Evolutionary conservation across 805 yeast genomes (phyloP), one percentile per base, ranked within the genome.

Genomic region (Lachancea sp.): DNA sequence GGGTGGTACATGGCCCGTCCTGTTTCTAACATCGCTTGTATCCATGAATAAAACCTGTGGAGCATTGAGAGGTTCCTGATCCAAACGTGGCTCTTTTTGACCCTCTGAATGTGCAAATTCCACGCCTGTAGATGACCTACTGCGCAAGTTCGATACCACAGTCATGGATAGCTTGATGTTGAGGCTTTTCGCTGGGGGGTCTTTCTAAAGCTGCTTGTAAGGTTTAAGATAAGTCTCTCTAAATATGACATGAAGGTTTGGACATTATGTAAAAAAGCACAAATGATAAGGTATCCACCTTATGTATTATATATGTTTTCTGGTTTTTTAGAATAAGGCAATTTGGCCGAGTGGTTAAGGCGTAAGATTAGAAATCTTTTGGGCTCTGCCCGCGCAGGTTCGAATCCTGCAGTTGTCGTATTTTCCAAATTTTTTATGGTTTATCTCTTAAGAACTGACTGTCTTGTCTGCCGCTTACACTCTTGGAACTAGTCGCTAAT

Each of bases 381-480:
- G 75, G 75, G 74, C 69, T 64, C 68, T 70, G 67, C 74, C 74
- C 74, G 75, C 75, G 71, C 74, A 70, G 75, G 74, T 75, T 76
- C 82, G 78, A 76, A 62, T 75, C 82, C 80, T 76, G 82, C 78
- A 72, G 80, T 71, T 75, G 80, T 75, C 80, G 80, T 49, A 58
- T 61, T 63, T 35, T 34, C 28, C 21, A 17, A 7, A 15, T 11
- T 30, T 29, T 24, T 21, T 16, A 9, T 13, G 8, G 15, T 5
- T 13, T 33, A n/a, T 5, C 17, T 20, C 11, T 11, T 25, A 17
- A 18, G 25, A 15, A 26, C 30, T 23, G 25, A 23, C 11, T 23
- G 8, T n/a, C 24, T 22, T 22, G 24, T 22, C 7, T 22, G 24
- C n/a, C n/a, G n/a, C n/a, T n/a, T n/a, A n/a, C n/a, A n/a, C n/a